Conservation (phyloP, 306 rosid species). For the Erythrophleum fordii region DNA sequence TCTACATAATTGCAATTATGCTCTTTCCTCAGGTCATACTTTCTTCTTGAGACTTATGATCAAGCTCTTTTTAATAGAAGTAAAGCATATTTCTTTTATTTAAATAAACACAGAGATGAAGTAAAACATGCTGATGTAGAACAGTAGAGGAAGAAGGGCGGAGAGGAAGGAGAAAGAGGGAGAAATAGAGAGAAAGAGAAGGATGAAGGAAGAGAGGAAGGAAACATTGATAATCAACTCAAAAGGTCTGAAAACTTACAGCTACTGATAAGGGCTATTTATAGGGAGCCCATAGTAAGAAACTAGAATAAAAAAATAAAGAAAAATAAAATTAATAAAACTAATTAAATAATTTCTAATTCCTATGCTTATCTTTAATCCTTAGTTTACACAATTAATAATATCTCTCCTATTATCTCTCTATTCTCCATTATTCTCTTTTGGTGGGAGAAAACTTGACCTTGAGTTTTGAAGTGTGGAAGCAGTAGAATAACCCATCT, state of each 20-base stretch:
- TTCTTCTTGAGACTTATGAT: conserved; percentile 38
- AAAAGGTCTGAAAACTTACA: background rate
- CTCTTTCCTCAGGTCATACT: conserved; percentile 71
- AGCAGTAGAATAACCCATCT: too few species aligned
- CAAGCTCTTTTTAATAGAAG: conserved; percentile 27
- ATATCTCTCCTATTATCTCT: too few species aligned
- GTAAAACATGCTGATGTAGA: background rate
- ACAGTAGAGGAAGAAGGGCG: background rate
- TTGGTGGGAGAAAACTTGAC: too few species aligned
- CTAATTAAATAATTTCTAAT: background rate
- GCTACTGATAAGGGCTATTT: background rate
- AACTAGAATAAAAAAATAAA: background rate
- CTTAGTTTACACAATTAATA: background rate
- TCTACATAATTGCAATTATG: conserved; percentile 63
- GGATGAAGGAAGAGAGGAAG: background rate
- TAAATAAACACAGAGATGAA: background rate
- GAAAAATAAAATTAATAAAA: background rate
- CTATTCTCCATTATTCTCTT: background rate
- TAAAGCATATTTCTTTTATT: conserved; percentile 7
- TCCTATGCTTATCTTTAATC: background rate
- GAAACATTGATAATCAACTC: background rate
- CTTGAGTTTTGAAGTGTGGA: background rate
- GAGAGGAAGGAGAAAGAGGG: background rate
- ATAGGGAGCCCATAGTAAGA: background rate
- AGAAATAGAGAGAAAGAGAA: background rate